Percentiles rank a stretch among this genome's conserved stretches.
Conservation (phyloP, 805 yeast species). For the Saccharomycopsis selenospora region DNA sequence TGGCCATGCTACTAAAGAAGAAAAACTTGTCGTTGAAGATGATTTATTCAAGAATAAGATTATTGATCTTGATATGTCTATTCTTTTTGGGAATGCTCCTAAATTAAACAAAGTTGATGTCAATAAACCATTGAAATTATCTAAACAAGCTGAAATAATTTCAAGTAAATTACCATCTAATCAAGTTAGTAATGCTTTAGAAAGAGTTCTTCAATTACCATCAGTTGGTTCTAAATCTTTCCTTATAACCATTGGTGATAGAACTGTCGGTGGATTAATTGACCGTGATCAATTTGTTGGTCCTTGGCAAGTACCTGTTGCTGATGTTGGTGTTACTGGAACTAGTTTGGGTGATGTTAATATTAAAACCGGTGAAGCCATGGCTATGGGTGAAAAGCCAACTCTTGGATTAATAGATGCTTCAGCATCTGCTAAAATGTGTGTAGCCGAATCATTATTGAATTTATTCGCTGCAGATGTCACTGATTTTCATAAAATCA, state of each 20-base stretch:
- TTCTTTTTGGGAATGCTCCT: constrained; percentile 95
- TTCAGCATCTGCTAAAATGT: constrained; percentile 87
- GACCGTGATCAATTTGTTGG: constrained; percentile 99
- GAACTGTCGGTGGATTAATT: constrained; percentile 93
- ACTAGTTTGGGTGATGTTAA: constrained; percentile 76
- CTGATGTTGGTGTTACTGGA: constrained; percentile 95
- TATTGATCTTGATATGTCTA: constrained; percentile 91
- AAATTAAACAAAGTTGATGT: constrained; percentile 75
- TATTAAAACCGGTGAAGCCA: constrained; percentile 84
- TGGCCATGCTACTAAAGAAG: constrained; percentile 86
- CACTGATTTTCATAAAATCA: constrained; percentile 62
- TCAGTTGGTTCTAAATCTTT: constrained; percentile 93
- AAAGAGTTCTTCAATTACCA: constrained; percentile 81
- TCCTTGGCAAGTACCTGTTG: constrained; percentile 99
- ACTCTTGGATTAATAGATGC: constrained; percentile 80
- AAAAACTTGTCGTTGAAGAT: constrained; percentile 76
- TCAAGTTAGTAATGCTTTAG: constrained; percentile 49
- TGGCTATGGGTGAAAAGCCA: constrained; percentile 97
- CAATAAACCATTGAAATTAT: constrained; percentile 51
- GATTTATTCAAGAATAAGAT: constrained; percentile 72
- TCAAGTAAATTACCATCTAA: constrained; percentile 31
- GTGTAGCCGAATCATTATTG: constrained; percentile 89
- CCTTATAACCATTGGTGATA: constrained; percentile 95
- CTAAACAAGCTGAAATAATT: constrained; percentile 22
- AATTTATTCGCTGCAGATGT: constrained; percentile 89